Evolutionary conservation across 257 asterid genomes (phyloP), one percentile per base, ranked within the genome.

Genomic region (Fraxinus anomala): DNA sequence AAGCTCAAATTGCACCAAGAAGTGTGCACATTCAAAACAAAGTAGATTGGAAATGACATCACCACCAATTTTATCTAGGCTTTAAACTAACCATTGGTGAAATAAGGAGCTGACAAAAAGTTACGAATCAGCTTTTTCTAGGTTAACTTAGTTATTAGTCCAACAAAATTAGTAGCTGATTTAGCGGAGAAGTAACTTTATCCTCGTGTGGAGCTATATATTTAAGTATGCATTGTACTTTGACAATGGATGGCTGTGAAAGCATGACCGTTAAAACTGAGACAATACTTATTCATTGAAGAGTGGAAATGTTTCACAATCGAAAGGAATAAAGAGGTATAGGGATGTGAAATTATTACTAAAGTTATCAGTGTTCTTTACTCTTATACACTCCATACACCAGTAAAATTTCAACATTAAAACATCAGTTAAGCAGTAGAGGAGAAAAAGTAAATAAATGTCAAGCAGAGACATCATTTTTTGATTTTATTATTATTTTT

Each of bases 1-100:
- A 54, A 54, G 26, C 24, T 56, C 66, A 56, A 56, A 30, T 56
- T 56, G 66, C 66, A 56, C 9, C 23, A 56, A n/a, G 30, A 56
- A n/a, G 1, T 5, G 23, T 56, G 12, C 28, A 1, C 1, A 8
- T 19, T 19, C 26, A 56, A 56, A 56, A 56, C 3, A 21, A 19
- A 56, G 66, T 56, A 19, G 30, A 56, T 36, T n/a, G 54, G 19
- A 31, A 37, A 70, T 9, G 54, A 31, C 17, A 13, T 70, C 54
- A 71, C 21, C 65, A 70, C 23, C 21, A 66, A 78, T 76, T 77
- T 77, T 79, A 23, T 40, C 23, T 31, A 68, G 75, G 30, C 51
- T 73, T 33, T 65, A 30, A 76, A 67, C 47, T 70, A 33, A 68
- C 70, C 74, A 73, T 11, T 44, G 23, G n/a, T 63, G 47, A 49